Conservation (phyloP, 208 protist species). For the Lotmaria passim region DNA sequence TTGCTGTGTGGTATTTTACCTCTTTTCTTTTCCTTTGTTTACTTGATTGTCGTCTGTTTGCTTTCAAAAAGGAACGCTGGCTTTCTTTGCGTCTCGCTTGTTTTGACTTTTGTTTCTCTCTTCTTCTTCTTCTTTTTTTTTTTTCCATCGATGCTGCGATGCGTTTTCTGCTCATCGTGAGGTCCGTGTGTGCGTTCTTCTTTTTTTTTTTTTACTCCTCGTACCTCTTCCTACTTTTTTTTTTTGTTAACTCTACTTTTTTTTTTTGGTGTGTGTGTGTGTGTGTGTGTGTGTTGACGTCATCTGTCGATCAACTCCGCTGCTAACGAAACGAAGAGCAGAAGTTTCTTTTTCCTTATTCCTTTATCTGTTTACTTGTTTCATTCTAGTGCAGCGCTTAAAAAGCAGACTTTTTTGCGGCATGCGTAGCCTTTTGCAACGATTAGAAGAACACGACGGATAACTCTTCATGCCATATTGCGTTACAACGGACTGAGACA, state of each 20-base stretch:
- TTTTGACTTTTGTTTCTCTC: conserved; percentile 17
- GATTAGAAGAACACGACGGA: no score
- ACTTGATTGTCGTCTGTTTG: conserved; percentile 13
- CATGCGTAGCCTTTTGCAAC: no score
- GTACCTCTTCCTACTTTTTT: conserved; percentile 15
- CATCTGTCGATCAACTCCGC: background rate
- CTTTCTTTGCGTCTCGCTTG: background rate
- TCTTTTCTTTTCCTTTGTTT: conserved; percentile 27
- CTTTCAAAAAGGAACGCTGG: background rate
- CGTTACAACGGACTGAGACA: no score
- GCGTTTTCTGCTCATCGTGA: conserved; percentile 9
- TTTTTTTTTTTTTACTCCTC: conserved; percentile 14
- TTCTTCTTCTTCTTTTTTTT: conserved; percentile 23
- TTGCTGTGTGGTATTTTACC: no score
- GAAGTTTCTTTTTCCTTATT: conserved; percentile 20
- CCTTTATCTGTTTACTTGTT: background rate
- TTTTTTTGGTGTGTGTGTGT: no score
- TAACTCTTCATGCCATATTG: no score
- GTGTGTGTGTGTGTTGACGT: no score
- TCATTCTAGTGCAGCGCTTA: no score
- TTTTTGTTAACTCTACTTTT: no score
- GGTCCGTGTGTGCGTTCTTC: background rate
- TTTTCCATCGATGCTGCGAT: background rate
- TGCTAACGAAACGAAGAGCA: no score
- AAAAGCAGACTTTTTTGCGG: no score